phyloP scores from a whole-genome alignment of 1,284 basidiomycete species.

The Apiotrichum mycotoxinovorans region DNA sequence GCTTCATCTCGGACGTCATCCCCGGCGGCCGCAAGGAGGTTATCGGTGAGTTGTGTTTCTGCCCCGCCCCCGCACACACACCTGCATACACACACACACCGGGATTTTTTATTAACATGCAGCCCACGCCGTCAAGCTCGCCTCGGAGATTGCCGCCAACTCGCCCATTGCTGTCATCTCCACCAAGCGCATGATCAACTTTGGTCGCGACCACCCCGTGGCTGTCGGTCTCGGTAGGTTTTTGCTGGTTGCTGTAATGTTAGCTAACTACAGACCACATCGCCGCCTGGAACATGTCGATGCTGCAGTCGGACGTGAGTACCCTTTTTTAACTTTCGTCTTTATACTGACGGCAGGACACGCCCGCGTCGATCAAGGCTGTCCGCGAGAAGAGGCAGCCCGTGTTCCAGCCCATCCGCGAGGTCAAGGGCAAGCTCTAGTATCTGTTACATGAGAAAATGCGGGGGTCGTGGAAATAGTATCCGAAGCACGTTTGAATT shows the following conservation, averaged over 20 bases:
- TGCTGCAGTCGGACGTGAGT: constrained; percentile 2
- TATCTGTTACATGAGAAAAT: no score
- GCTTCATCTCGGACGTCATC: constrained; percentile 73
- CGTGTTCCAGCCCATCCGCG: constrained; percentile 27
- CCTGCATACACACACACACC: no score
- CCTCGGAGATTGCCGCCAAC: constrained; percentile 66
- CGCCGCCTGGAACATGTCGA: constrained; percentile 64
- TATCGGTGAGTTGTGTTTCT: constrained; percentile 42
- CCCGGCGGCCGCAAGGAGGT: constrained; percentile 61
- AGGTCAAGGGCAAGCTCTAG: constrained; percentile 8
- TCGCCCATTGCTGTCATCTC: constrained; percentile 75
- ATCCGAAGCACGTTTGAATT: no score
- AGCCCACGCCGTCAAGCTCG: constrained; percentile 64
- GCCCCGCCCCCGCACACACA: no score
- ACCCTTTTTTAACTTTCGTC: no score
- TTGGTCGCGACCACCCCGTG: constrained; percentile 2
- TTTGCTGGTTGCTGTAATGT: neutral
- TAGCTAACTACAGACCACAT: constrained; percentile 55
- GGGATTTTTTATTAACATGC: no score
- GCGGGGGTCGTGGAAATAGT: neutral
- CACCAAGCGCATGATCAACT: constrained; percentile 69
- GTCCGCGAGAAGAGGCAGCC: constrained; percentile 48
- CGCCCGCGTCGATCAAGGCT: constrained; percentile 49
- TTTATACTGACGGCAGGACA: constrained; percentile 46
- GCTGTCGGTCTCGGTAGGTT: neutral